phyloP scores from a whole-genome alignment of 129 eudicot species.

The Chrysanthemum lavandulifolium region DNA sequence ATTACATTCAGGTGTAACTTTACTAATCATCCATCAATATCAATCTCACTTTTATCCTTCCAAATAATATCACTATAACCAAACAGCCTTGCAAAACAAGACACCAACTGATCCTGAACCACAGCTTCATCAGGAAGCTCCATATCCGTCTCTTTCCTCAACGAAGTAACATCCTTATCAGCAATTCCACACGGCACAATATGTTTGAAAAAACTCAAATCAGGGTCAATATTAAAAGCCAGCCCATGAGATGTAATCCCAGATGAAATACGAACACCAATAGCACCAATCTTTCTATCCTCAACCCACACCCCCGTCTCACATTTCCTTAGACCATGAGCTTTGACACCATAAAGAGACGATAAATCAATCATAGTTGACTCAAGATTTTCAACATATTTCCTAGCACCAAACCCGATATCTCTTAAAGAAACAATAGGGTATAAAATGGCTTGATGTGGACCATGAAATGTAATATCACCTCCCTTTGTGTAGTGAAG shows the following conservation, averaged over 20 bases:
- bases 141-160: conserved; percentile 51
- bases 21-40: too few relatives aligned
- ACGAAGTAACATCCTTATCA: conserved; percentile 82
- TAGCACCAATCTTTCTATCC: conserved; percentile 91
- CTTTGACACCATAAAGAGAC: conserved; percentile 70
- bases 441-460: conserved; percentile 81
- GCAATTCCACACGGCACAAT: conserved; percentile 97
- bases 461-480: conserved; percentile 89
- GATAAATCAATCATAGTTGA: conserved; percentile 82
- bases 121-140: conserved; percentile 72
- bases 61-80: too few relatives aligned
- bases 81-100: too few relatives aligned
- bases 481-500: conserved; percentile 97
- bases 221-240: conserved; percentile 90
- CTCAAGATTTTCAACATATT: conserved; percentile 92
- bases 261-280: conserved; percentile 85
- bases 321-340: conserved; percentile 60
- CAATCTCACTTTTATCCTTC: too few relatives aligned
- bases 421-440: conserved; percentile 82
- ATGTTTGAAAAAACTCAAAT: conserved; percentile 70
- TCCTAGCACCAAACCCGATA: conserved; percentile 80
- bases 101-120: conserved; percentile 25
- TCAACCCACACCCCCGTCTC: conserved; percentile 98
- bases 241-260: conserved; percentile 93
- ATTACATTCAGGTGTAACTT: too few relatives aligned